Evolutionary conservation across 441 rosid species (phyloP).

Genomic region (Raphanus hybrid): DNA sequence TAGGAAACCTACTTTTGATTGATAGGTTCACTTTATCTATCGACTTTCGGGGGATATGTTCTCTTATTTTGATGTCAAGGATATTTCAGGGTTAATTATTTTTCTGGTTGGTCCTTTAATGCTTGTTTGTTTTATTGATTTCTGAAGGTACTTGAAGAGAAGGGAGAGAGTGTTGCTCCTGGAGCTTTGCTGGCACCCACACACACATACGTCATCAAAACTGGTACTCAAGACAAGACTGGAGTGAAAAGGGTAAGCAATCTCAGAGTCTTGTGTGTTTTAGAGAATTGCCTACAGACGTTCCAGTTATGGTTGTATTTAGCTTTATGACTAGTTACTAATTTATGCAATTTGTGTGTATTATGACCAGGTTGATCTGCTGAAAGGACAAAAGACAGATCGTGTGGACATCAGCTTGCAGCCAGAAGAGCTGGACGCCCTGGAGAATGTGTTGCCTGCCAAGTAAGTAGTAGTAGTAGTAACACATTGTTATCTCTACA

Average conservation of each 20-base stretch:
- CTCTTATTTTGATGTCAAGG: constrained; percentile 1
- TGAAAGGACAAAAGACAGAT: constrained; percentile 92
- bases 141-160: constrained; percentile 86
- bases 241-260: constrained; percentile 91
- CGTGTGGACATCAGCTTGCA: constrained; percentile 85
- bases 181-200: constrained; percentile 93
- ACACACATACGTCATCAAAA: constrained; percentile 77
- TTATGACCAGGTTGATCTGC: constrained; percentile 56
- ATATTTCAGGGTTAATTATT: not conserved
- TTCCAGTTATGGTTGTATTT: not conserved
- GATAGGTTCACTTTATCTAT: not conserved
- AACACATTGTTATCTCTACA: not conserved
- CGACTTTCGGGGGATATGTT: not conserved
- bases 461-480: constrained; percentile 59
- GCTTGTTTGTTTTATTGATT: not conserved
- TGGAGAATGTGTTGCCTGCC: constrained; percentile 93
- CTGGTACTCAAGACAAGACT: constrained; percentile 84
- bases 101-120: not conserved
- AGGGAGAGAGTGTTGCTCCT: constrained; percentile 81
- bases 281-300: not conserved
- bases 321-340: not conserved
- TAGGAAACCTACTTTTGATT: constrained; percentile 45
- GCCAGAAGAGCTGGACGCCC: constrained; percentile 91
- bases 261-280: not conserved
- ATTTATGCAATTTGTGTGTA: not conserved